Evolutionary conservation across 208 protist genomes (phyloP).

Genomic region (Balamuthia mandrillaris): DNA sequence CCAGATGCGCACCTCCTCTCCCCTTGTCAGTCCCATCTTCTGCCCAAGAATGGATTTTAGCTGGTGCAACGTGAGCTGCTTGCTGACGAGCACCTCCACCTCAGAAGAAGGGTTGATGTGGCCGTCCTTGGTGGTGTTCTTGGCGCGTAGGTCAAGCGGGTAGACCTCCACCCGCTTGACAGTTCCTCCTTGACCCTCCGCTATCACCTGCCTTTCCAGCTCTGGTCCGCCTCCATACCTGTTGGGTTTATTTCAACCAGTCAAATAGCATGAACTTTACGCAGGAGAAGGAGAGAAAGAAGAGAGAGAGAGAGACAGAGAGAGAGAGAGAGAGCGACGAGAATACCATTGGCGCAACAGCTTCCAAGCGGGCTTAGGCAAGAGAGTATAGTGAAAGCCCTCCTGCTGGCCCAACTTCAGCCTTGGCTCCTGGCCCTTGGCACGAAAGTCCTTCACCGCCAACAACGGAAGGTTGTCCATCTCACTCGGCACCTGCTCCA

Average conservation of each 20-base stretch:
- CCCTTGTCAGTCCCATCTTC: neutral
- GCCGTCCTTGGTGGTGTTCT: slow-evolving; percentile 28
- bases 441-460: too few species aligned
- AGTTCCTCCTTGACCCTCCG: neutral
- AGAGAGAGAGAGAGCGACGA: neutral
- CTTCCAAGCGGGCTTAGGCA: too few species aligned
- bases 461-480: too few species aligned
- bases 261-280: too few species aligned
- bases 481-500: too few species aligned
- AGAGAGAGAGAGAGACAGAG: neutral
- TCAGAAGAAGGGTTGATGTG: slow-evolving; percentile 11
- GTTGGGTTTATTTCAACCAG: too few species aligned
- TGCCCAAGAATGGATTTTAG: neutral
- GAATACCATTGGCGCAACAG: neutral
- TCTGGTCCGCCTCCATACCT: slow-evolving; percentile 26
- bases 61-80: neutral
- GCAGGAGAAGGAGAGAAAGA: neutral
- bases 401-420: too few species aligned
- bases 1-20: neutral
- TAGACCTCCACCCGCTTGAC: neutral
- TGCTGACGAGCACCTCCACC: slow-evolving; percentile 22
- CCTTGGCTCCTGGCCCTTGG: too few species aligned
- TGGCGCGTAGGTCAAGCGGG: neutral
- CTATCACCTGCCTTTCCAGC: neutral
- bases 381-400: too few species aligned